These are phyloP conservation scores for Endocalyx cinctus DNA, from an alignment of 2,329 filamentous ascomycete genomes.

Conservation along the genomic window DNA sequence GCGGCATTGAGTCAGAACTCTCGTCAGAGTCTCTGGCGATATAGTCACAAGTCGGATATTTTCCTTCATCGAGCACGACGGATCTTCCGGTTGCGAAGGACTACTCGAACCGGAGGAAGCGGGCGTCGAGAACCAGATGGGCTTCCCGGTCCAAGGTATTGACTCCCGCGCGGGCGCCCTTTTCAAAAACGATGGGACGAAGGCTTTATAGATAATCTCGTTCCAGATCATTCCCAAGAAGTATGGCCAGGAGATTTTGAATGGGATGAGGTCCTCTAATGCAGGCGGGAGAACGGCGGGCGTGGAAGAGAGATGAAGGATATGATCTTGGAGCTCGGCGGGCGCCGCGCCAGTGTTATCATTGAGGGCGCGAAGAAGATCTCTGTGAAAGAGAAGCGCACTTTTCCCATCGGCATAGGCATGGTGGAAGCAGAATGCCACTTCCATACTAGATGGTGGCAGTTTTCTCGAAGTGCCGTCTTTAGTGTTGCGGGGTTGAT, in stretches of 20 bases:
- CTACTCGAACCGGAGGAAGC: conserved; percentile 26
- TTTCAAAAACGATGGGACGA: conserved; percentile 37
- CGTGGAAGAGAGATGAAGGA: conserved; percentile 26
- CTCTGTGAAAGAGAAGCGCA: conserved; percentile 43
- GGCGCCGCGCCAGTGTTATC: conserved; percentile 2
- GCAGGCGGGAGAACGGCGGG: conserved; percentile 32
- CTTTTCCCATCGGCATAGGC: conserved; percentile 47
- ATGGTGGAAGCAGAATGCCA: conserved; percentile 49
- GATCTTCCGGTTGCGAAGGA: conserved; percentile 1
- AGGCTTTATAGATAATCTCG: conserved; percentile 28
- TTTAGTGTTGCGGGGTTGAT: too few species aligned
- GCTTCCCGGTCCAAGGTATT: too few species aligned
- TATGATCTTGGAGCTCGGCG: conserved; percentile 13
- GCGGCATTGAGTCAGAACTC: conserved; percentile 36
- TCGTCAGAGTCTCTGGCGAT: conserved; percentile 18
- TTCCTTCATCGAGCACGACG: conserved; percentile 30
- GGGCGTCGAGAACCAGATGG: too few species aligned
- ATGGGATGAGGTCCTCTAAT: conserved; percentile 37
- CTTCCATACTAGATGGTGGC: too few species aligned
- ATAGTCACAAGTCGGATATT: conserved; percentile 34
- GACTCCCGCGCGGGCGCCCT: too few species aligned
- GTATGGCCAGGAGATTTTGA: conserved; percentile 22
- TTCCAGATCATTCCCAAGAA: conserved; percentile 12
- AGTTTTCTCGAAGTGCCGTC: too few species aligned
- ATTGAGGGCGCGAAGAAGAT: conserved; percentile 40